phyloP scores from a whole-genome alignment of 306 rosid species.

The Carpinus fangiana region DNA sequence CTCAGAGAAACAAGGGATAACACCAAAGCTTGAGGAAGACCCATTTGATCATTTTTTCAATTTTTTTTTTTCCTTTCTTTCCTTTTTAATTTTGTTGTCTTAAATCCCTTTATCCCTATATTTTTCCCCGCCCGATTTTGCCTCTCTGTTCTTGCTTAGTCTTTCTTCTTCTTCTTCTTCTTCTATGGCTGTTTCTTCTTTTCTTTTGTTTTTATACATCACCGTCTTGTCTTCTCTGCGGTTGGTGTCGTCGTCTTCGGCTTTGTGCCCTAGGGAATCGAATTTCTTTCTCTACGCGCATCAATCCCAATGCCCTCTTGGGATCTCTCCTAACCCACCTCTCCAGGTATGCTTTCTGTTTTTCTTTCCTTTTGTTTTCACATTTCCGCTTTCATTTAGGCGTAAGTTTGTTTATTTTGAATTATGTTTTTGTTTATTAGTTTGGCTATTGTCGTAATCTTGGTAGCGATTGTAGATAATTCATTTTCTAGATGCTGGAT shows the following conservation, averaged over 20 bases:
- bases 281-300: slow-evolving; percentile 40
- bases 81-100: neutral
- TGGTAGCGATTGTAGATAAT: slow-evolving; percentile 1
- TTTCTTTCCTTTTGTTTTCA: slow-evolving; percentile 7
- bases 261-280: slow-evolving; percentile 35
- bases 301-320: slow-evolving; percentile 67
- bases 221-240: slow-evolving; percentile 29
- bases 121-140: slow-evolving; percentile 24
- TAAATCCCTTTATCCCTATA: neutral
- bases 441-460: neutral
- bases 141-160: slow-evolving; percentile 16
- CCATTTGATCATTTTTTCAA: neutral
- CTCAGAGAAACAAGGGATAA: neutral
- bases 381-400: neutral
- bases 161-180: slow-evolving; percentile 24
- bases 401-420: neutral
- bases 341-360: slow-evolving; percentile 45
- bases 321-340: slow-evolving; percentile 49
- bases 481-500: slow-evolving; percentile 2
- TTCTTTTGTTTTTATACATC: slow-evolving; percentile 27
- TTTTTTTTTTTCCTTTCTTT: too few species aligned
- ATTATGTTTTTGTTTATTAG: neutral
- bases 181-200: slow-evolving; percentile 40
- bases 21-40: neutral
- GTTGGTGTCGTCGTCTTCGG: slow-evolving; percentile 35